Percentiles rank a stretch among this genome's conserved stretches.
These are phyloP conservation scores for Botrytis sinoallii DNA, from an alignment of 2,329 filamentous ascomycete species.

Conservation along the genomic window DNA sequence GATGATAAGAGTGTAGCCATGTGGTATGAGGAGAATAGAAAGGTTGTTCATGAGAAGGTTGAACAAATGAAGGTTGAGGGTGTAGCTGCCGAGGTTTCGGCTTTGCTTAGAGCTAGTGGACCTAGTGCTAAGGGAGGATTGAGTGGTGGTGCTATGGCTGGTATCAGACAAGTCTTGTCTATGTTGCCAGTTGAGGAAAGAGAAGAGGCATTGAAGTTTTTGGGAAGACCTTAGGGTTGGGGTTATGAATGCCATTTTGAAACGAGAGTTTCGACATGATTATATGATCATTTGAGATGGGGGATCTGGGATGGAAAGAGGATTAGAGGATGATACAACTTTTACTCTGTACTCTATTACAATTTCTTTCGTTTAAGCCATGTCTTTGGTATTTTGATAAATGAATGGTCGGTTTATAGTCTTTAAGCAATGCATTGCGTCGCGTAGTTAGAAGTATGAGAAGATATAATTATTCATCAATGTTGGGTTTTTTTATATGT, in stretches of 20 bases:
- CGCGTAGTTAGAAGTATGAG: background rate
- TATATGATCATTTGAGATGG: background rate
- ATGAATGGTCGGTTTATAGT: background rate
- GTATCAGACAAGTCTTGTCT: conserved; percentile 78
- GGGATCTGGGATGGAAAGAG: background rate
- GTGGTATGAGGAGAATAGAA: conserved; percentile 96
- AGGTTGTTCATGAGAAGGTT: conserved; percentile 77
- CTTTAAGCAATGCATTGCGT: background rate
- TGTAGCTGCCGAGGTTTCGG: conserved; percentile 66
- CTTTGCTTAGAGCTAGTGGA: conserved; percentile 58
- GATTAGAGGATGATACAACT: background rate
- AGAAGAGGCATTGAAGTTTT: conserved; percentile 49
- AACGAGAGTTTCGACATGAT: background rate
- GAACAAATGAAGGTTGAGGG: conserved; percentile 77
- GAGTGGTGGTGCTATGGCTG: conserved; percentile 49
- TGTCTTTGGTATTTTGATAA: background rate
- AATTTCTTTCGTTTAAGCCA: background rate
- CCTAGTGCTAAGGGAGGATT: conserved; percentile 61
- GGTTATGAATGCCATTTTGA: background rate
- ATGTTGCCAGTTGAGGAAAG: conserved; percentile 87
- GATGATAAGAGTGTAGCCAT: conserved; percentile 81
- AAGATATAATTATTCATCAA: background rate
- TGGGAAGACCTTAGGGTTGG: conserved; percentile 26
- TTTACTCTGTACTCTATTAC: background rate
- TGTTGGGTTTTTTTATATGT: background rate